A percentile compares a stretch with the other conserved stretches of the same genome.
Evolutionary conservation across 768 basidiomycete species (phyloP).

Genomic region (Termitomyces sp.): DNA sequence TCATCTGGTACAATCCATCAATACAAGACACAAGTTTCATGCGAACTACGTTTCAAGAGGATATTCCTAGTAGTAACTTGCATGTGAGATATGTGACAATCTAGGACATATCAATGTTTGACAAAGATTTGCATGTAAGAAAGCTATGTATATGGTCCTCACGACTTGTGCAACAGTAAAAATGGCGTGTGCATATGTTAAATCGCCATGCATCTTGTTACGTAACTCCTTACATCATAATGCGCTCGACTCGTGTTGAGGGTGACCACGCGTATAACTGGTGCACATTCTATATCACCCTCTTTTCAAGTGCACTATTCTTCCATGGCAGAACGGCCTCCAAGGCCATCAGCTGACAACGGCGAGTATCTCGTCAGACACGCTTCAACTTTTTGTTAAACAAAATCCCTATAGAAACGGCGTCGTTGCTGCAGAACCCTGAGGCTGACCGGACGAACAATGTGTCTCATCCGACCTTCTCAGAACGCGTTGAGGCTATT

Average conservation of each 20-base stretch:
- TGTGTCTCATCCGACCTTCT: constrained; percentile 24
- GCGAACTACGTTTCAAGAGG: not conserved
- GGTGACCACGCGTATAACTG: not conserved
- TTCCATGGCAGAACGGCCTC: constrained; percentile 49
- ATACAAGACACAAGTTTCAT: not conserved
- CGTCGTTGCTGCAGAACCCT: constrained; percentile 54
- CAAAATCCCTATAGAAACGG: constrained; percentile 40
- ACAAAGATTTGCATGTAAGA: no score
- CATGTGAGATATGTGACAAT: not conserved
- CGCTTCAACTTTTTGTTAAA: not conserved
- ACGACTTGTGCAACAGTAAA: not conserved
- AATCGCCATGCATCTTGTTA: not conserved
- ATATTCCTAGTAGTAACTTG: not conserved
- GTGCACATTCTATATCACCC: not conserved
- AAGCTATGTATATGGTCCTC: no score
- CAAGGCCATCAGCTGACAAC: constrained; percentile 51
- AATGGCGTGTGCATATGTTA: not conserved
- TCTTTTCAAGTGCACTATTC: not conserved
- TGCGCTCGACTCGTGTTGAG: not conserved
- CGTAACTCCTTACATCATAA: not conserved
- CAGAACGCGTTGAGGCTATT: constrained; percentile 46
- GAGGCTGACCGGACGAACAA: constrained; percentile 29
- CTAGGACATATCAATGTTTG: no score
- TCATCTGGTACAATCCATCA: not conserved
- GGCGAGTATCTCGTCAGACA: constrained; percentile 28